Percentiles rank a stretch among this genome's conserved stretches.
Evolutionary conservation across 768 basidiomycete genomes (phyloP).

Genomic region (Kwoniella botswanensis): DNA sequence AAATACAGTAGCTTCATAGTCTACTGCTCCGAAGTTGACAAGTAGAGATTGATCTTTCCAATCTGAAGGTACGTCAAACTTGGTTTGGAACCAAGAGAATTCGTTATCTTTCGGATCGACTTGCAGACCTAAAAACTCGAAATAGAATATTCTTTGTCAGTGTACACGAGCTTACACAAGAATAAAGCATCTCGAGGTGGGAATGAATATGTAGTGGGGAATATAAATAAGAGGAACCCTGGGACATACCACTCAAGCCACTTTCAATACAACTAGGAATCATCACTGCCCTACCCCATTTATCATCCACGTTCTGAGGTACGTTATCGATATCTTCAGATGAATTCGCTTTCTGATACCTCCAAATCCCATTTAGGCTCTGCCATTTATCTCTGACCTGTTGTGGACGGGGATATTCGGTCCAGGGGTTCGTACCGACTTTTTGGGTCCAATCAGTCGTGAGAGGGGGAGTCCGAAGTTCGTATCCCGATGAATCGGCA

Average conservation of each 20-base stretch:
- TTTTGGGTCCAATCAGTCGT: slow-evolving; percentile 34
- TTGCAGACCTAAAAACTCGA: slow-evolving; percentile 9
- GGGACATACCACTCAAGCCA: slow-evolving; percentile 29
- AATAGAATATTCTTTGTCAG: not conserved
- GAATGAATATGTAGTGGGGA: too few relatives aligned
- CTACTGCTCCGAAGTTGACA: slow-evolving; percentile 39
- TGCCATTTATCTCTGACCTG: slow-evolving; percentile 30
- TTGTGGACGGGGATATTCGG: slow-evolving; percentile 39
- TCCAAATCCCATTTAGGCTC: slow-evolving; percentile 38
- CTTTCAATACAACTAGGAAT: slow-evolving; percentile 38
- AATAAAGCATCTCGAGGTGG: too few relatives aligned
- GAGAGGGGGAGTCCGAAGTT: slow-evolving; percentile 27
- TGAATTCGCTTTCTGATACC: slow-evolving; percentile 24
- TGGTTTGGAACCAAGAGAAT: slow-evolving; percentile 36
- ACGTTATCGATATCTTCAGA: slow-evolving; percentile 15
- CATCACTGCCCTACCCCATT: slow-evolving; percentile 24
- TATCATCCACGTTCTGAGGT: slow-evolving; percentile 18
- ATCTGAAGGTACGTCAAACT: slow-evolving; percentile 30
- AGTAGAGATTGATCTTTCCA: slow-evolving; percentile 29
- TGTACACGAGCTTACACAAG: too few relatives aligned
- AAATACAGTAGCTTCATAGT: slow-evolving; percentile 41
- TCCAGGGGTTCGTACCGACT: slow-evolving; percentile 35
- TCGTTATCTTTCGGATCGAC: slow-evolving; percentile 10
- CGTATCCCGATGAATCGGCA: slow-evolving; percentile 9
- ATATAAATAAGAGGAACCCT: too few relatives aligned